Conservation (phyloP, 2,329 filamentous ascomycete genomes). For the Xylaria digitata region DNA sequence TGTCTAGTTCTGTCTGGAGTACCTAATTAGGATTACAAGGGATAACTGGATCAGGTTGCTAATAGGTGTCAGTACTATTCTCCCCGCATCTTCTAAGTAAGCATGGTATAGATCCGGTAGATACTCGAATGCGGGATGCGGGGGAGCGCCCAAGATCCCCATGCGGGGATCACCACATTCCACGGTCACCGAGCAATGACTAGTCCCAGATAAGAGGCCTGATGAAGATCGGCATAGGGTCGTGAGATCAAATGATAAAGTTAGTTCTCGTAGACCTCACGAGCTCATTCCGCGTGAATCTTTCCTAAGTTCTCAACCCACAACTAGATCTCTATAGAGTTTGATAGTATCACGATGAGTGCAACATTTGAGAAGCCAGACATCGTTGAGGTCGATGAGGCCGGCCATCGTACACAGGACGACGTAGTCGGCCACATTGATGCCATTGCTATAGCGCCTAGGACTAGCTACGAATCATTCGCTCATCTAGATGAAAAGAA, state of each 20-base stretch:
- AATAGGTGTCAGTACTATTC: background rate
- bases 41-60: background rate
- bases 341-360: conserved; percentile 37
- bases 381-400: conserved; percentile 35
- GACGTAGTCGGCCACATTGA: conserved; percentile 42
- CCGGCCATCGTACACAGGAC: conserved; percentile 30
- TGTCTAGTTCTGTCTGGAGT: background rate
- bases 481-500: conserved; percentile 66
- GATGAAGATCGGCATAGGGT: background rate
- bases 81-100: conserved; percentile 19
- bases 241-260: background rate
- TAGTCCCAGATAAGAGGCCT: conserved; percentile 13
- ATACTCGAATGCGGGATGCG: conserved; percentile 6
- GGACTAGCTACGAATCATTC: conserved; percentile 46
- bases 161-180: conserved; percentile 9
- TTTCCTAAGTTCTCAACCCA: background rate
- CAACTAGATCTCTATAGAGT: background rate
- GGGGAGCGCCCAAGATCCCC: conserved; percentile 16
- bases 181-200: conserved; percentile 19
- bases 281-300: background rate
- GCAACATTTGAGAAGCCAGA: conserved; percentile 38
- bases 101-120: background rate
- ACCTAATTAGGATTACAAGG: background rate
- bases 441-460: conserved; percentile 40
- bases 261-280: background rate